Conservation (phyloP, 371 early-diverging fungal species). For the Phascolomyces articulosus region DNA sequence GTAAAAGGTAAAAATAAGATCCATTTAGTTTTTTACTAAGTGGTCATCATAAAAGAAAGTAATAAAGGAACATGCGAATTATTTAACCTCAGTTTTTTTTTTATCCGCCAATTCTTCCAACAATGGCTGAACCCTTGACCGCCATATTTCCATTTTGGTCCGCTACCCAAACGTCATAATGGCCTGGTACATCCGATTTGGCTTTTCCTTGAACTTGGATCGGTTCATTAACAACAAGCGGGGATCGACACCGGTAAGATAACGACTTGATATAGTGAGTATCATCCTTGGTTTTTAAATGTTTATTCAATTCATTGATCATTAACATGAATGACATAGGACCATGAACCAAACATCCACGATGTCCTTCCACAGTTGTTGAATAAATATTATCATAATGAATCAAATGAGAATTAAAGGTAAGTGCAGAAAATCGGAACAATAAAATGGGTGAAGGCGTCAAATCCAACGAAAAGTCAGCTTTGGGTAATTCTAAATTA, state of each 20-base stretch:
- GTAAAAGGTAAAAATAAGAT: too few species aligned
- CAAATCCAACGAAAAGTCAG: slow-evolving; percentile 60
- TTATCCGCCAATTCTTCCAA: not conserved
- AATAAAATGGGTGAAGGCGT: slow-evolving; percentile 68
- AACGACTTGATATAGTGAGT: slow-evolving; percentile 47
- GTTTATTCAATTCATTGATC: slow-evolving; percentile 52
- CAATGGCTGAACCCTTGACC: slow-evolving; percentile 67
- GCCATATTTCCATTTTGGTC: slow-evolving; percentile 69
- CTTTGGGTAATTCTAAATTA: slow-evolving; percentile 13
- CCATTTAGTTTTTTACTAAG: too few species aligned
- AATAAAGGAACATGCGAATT: too few species aligned
- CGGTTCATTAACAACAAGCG: slow-evolving; percentile 63
- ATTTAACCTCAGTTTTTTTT: too few species aligned
- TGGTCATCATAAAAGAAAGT: too few species aligned
- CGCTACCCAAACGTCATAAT: slow-evolving; percentile 74
- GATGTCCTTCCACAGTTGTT: slow-evolving; percentile 70
- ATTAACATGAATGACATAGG: slow-evolving; percentile 78
- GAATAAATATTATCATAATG: slow-evolving; percentile 81
- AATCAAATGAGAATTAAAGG: slow-evolving; percentile 83
- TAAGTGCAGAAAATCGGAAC: slow-evolving; percentile 84
- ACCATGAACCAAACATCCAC: slow-evolving; percentile 78
- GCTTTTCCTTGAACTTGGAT: slow-evolving; percentile 55
- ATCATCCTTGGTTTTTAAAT: not conserved
- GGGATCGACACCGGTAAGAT: slow-evolving; percentile 69
- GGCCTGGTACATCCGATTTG: slow-evolving; percentile 23